phyloP scores from a whole-genome alignment of 495 filamentous ascomycete species.

The Penicillium canescens region DNA sequence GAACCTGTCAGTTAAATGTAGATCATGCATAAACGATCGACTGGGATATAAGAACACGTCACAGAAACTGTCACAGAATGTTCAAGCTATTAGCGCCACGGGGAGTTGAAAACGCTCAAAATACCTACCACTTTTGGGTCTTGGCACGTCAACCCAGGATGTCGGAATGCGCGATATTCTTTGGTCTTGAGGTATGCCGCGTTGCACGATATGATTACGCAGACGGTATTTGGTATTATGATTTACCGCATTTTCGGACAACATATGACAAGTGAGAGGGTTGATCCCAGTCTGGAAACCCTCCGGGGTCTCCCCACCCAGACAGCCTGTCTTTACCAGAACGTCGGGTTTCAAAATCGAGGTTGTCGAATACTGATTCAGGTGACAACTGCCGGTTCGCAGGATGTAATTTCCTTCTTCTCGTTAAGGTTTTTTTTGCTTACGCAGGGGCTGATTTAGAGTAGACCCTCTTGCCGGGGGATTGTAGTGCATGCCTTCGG shows the following conservation, averaged over 20 bases:
- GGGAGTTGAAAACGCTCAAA: not conserved
- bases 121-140: conserved; percentile 2
- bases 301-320: not conserved
- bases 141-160: conserved; percentile 16
- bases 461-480: conserved; percentile 6
- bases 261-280: not conserved
- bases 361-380: conserved; percentile 1
- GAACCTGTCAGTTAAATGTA: no score
- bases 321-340: conserved; percentile 13
- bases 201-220: no score
- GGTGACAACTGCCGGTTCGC: conserved; percentile 12
- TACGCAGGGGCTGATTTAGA: not conserved
- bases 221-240: no score
- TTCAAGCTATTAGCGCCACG: not conserved
- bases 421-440: conserved; percentile 11
- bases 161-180: conserved; percentile 8
- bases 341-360: conserved; percentile 5
- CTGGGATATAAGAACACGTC: no score
- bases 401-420: conserved; percentile 2
- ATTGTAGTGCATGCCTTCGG: not conserved
- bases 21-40: no score
- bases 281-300: not conserved
- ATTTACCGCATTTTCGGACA: not conserved
- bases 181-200: not conserved
- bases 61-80: not conserved